These are phyloP conservation scores for Acacia confusa DNA, from an alignment of 306 rosid species.

Conservation along the genomic window DNA sequence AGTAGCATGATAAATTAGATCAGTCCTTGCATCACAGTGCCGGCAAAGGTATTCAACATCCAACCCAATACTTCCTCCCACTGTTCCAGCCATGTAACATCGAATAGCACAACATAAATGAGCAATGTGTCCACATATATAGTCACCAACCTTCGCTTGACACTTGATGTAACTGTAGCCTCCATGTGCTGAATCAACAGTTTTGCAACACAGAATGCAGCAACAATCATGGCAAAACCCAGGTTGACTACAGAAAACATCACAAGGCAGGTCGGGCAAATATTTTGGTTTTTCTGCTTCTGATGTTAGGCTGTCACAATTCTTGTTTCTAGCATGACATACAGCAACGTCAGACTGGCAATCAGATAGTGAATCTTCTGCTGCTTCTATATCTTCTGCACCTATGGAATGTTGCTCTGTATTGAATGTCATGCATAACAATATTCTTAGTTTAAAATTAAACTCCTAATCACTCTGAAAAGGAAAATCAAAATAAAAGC, in stretches of 20 bases:
- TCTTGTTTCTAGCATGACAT: constrained; percentile 8
- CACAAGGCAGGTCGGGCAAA: constrained; percentile 4
- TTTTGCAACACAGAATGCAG: constrained; percentile 8
- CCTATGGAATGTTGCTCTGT: neutral
- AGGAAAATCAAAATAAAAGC: neutral
- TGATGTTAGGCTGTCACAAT: neutral
- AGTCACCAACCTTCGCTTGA: neutral
- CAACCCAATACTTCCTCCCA: constrained; percentile 8
- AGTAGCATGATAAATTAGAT: neutral
- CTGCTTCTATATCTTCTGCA: neutral
- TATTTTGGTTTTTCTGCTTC: neutral
- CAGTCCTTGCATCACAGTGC: constrained; percentile 13
- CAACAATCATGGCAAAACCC: constrained; percentile 11
- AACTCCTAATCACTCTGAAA: neutral
- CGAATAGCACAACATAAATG: constrained; percentile 11
- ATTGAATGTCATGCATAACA: neutral
- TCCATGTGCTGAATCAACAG: constrained; percentile 9
- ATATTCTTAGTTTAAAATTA: neutral
- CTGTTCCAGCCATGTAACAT: constrained; percentile 16
- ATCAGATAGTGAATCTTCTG: neutral
- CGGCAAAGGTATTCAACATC: constrained; percentile 12
- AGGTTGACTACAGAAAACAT: constrained; percentile 6
- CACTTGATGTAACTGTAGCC: constrained; percentile 15
- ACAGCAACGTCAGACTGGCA: neutral
- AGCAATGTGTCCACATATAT: constrained; percentile 12